Base-by-base conservation (phyloP, 805 yeast genomes). In the Candida chauliodis region DNA sequence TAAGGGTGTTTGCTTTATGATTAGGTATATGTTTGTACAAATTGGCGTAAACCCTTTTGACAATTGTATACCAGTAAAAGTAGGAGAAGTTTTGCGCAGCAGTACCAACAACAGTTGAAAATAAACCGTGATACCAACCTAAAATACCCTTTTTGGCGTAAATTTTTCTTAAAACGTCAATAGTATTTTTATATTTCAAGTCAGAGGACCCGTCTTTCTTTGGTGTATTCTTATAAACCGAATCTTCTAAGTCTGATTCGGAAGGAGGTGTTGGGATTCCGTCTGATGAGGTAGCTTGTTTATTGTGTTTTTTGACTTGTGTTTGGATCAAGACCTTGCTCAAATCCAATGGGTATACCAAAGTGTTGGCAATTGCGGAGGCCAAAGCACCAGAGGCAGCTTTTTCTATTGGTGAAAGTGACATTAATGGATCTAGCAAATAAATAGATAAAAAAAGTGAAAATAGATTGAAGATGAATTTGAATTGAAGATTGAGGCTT, bases 351-450 rank as follows among this genome's bases (percentile, higher is more conserved):
- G 95, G 95, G 52, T 87, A 87, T 1, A 87, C 90, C 30, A 79
- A 67, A 6, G 86, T 65, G 61, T 84, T 87, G 28, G 95, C 95
- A 35, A 84, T 56, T 16, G 81, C 81, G 1, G 95, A 85, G 7
- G 95, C 93, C 34, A 82, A 68, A 0, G 95, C 87, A 0, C 95
- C 95, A 35, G 85, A 79, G 11, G 84, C 71, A 0, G 95, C 95
- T 51, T 79, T 78, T 47, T 87, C 95, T 52, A 86, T 63, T 6
- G 86, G 83, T n/a, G 81, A 54, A 34, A 75, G 70, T 5, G 76
- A 65, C 81, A 75, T 75, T 8, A 5, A 9, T 31, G 8, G 13
- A 11, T 26, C 8, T 26, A 11, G 13, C n/a, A 26, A 11, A 27
- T 27, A 27, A 8, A 13, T n/a, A 27, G 11, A 13, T 27, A 5